Percentiles rank a stretch among this genome's conserved stretches.
Evolutionary conservation across 208 protist genomes (phyloP).

Genomic region (Acanthamoeba triangularis): DNA sequence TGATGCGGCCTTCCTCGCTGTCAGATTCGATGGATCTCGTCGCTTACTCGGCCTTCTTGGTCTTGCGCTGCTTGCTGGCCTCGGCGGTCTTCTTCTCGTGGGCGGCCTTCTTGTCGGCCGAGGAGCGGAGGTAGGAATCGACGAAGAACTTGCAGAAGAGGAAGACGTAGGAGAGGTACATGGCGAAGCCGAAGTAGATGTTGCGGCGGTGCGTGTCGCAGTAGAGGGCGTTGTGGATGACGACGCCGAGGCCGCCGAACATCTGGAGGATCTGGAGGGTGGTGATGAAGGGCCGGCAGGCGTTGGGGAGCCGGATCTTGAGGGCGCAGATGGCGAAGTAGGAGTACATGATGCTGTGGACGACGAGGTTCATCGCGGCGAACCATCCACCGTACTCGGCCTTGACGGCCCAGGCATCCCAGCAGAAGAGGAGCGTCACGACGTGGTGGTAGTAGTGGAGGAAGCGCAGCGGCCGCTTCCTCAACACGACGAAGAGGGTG

Average conservation of each 20-base stretch:
- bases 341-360: conserved; percentile 97
- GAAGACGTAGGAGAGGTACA: conserved; percentile 96
- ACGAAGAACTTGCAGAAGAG: conserved; percentile 95
- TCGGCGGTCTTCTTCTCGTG: not conserved
- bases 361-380: conserved; percentile 95
- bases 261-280: conserved; percentile 93
- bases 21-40: too few species aligned
- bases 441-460: conserved; percentile 95
- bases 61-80: conserved; percentile 34
- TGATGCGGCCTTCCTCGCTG: too few species aligned
- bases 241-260: conserved; percentile 83
- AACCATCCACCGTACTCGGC: conserved; percentile 89
- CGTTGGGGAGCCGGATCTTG: conserved; percentile 66
- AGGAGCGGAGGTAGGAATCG: conserved; percentile 87
- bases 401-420: conserved; percentile 88
- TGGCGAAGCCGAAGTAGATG: conserved; percentile 89
- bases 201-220: not conserved
- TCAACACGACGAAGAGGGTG: conserved; percentile 92
- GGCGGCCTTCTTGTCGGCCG: not conserved
- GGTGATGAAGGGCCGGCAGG: conserved; percentile 19
- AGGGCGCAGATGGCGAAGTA: conserved; percentile 95
- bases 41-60: not conserved
- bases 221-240: conserved; percentile 63
- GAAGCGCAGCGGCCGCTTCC: conserved; percentile 91
- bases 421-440: conserved; percentile 94